phyloP scores from a whole-genome alignment of 805 yeast genomes.

The Schwanniomyces pseudopolymorphus region DNA sequence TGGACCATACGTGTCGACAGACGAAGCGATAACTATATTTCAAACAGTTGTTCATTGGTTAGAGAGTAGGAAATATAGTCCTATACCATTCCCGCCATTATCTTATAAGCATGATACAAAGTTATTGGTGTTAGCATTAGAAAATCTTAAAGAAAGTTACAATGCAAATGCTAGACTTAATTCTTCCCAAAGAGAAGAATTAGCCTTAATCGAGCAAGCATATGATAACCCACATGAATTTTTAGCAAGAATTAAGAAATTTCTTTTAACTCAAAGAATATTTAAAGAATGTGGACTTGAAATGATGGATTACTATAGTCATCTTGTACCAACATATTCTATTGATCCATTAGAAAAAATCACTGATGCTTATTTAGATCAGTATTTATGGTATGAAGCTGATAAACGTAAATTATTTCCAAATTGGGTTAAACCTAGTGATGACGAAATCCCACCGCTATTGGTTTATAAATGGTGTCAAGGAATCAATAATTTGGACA shows the following conservation, averaged over 20 bases:
- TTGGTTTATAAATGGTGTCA: slow-evolving; percentile 93
- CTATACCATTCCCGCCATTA: slow-evolving; percentile 91
- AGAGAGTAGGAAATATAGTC: slow-evolving; percentile 76
- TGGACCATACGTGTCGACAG: slow-evolving; percentile 85
- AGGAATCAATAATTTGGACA: slow-evolving; percentile 75
- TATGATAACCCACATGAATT: slow-evolving; percentile 97
- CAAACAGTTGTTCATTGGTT: slow-evolving; percentile 91
- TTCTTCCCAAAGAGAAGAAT: slow-evolving; percentile 85
- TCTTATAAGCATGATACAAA: slow-evolving; percentile 93
- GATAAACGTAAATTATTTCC: slow-evolving; percentile 87
- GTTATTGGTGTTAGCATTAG: slow-evolving; percentile 83
- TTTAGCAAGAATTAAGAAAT: slow-evolving; percentile 77
- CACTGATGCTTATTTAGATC: slow-evolving; percentile 94
- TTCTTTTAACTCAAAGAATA: slow-evolving; percentile 81
- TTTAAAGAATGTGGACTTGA: slow-evolving; percentile 86
- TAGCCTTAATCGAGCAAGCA: slow-evolving; percentile 92
- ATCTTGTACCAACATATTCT: slow-evolving; percentile 79
- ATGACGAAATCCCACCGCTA: slow-evolving; percentile 88
- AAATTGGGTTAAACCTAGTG: slow-evolving; percentile 94
- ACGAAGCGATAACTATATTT: slow-evolving; percentile 85
- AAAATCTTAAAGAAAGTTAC: slow-evolving; percentile 78
- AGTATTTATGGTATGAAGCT: slow-evolving; percentile 94
- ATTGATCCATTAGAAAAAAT: slow-evolving; percentile 92
- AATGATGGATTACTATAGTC: slow-evolving; percentile 88
- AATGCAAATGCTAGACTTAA: slow-evolving; percentile 68